Conservation (phyloP, 805 yeast genomes). For the Yarrowia yakushimensis region DNA sequence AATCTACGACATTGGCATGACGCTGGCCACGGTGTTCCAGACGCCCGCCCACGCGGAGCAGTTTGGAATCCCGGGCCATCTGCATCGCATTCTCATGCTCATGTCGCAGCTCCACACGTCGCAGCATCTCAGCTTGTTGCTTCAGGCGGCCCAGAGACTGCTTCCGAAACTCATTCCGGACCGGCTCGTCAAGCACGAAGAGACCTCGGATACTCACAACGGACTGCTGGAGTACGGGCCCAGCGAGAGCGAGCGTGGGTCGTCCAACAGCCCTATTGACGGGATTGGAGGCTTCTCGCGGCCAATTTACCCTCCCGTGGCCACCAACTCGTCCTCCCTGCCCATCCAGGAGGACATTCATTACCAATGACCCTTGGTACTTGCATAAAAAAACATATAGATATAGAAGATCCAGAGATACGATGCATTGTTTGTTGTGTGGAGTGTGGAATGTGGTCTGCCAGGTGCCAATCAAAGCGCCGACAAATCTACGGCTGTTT, state of each 20-base stretch:
- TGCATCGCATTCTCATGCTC: slow-evolving; percentile 15
- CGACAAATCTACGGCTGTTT: too few species aligned
- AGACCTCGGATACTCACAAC: not conserved
- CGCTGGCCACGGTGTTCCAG: not conserved
- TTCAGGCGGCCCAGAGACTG: not conserved
- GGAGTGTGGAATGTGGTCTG: too few species aligned
- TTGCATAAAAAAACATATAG: too few species aligned
- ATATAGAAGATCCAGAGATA: too few species aligned
- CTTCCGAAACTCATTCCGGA: not conserved
- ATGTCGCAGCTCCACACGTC: slow-evolving; percentile 6
- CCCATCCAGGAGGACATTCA: too few species aligned
- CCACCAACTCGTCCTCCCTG: too few species aligned
- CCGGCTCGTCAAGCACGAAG: not conserved
- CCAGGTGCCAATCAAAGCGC: too few species aligned
- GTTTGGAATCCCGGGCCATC: not conserved
- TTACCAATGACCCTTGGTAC: too few species aligned
- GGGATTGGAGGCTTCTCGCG: not conserved
- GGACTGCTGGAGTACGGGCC: not conserved
- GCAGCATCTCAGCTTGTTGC: not conserved
- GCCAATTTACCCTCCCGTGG: not conserved
- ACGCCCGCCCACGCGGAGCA: slow-evolving; percentile 3
- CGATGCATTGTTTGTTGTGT: too few species aligned
- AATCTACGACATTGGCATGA: slow-evolving; percentile 17
- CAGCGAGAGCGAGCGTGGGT: not conserved
- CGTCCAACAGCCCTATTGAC: slow-evolving; percentile 3